phyloP scores from a whole-genome alignment of 169 alveolate genomes.

The Plasmodium reichenowi region DNA sequence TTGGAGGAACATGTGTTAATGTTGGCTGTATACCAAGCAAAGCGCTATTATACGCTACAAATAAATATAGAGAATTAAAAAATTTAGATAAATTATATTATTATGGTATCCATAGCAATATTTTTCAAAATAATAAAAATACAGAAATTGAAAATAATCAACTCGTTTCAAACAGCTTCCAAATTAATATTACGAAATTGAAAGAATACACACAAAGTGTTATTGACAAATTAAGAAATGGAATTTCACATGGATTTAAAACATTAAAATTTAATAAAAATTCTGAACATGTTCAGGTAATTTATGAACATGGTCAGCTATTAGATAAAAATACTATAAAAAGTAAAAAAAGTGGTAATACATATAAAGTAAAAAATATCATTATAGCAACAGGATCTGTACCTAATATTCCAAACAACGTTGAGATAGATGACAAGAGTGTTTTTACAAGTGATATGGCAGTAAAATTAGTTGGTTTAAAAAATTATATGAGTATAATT shows the following conservation, averaged over 20 bases:
- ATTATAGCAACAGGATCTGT: conserved; percentile 81
- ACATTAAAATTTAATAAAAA: conserved; percentile 28
- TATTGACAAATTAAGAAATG: conserved; percentile 18
- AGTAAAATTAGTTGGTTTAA: conserved; percentile 69
- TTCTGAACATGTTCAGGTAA: conserved; percentile 66
- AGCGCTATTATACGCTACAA: conserved; percentile 78
- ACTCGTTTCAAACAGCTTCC: conserved; percentile 31
- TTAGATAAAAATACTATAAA: conserved; percentile 40
- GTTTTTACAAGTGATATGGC: conserved; percentile 82
- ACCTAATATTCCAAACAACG: conserved; percentile 78
- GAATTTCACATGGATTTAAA: conserved; percentile 48
- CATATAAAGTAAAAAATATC: conserved; percentile 65
- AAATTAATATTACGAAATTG: conserved; percentile 12
- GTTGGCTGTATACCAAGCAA: conserved; percentile 82
- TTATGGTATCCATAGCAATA: conserved; percentile 72
- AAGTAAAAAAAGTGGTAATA: conserved; percentile 53
- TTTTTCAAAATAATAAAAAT: conserved; percentile 13
- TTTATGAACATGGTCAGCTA: conserved; percentile 74
- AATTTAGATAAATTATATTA: conserved; percentile 42
- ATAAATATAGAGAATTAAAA: conserved; percentile 75
- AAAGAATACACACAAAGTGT: conserved; percentile 41
- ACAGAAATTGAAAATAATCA: conserved; percentile 48
- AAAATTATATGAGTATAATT: conserved; percentile 67
- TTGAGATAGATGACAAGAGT: conserved; percentile 50
- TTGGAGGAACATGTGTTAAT: conserved; percentile 84